Evolutionary conservation across 805 yeast species (phyloP).

Genomic region (Schwanniomyces sp.): DNA sequence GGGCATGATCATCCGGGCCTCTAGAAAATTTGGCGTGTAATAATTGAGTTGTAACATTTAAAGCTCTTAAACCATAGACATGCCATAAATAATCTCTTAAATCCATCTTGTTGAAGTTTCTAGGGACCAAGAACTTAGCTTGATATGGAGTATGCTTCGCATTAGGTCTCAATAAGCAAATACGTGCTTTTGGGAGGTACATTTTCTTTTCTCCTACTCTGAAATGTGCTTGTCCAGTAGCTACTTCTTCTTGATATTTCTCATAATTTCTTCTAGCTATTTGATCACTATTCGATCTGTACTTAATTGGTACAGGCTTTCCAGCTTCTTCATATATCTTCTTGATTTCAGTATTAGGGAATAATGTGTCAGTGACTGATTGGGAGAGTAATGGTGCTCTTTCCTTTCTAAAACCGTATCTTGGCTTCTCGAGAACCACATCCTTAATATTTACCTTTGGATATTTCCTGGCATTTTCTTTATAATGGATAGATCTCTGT

Average conservation of each 20-base stretch:
- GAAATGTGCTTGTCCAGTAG: conserved; percentile 74
- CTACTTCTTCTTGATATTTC: conserved; percentile 50
- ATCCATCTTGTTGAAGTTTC: conserved; percentile 89
- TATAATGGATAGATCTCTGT: conserved; percentile 27
- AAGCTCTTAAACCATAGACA: conserved; percentile 85
- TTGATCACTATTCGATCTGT: conserved; percentile 30
- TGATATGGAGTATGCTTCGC: conserved; percentile 98
- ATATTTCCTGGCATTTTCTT: conserved; percentile 29
- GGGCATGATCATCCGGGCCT: conserved; percentile 53
- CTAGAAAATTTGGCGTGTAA: conserved; percentile 69
- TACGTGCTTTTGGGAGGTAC: conserved; percentile 83
- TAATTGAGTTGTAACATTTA: conserved; percentile 84
- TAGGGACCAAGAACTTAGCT: conserved; percentile 94
- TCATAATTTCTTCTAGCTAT: conserved; percentile 40
- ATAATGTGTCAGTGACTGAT: conserved; percentile 38
- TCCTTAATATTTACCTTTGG: conserved; percentile 41
- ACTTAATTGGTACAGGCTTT: conserved; percentile 43
- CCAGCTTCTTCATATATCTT: conserved; percentile 34
- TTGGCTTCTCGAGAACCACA: conserved; percentile 36
- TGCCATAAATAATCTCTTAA: conserved; percentile 91
- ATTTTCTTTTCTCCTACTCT: conserved; percentile 72
- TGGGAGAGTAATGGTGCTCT: conserved; percentile 41
- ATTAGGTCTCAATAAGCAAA: conserved; percentile 80
- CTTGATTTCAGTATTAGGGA: conserved; percentile 37
- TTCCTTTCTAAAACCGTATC: conserved; percentile 38